Base-by-base conservation (phyloP, 257 asterid genomes). In the Solanum piurae region DNA sequence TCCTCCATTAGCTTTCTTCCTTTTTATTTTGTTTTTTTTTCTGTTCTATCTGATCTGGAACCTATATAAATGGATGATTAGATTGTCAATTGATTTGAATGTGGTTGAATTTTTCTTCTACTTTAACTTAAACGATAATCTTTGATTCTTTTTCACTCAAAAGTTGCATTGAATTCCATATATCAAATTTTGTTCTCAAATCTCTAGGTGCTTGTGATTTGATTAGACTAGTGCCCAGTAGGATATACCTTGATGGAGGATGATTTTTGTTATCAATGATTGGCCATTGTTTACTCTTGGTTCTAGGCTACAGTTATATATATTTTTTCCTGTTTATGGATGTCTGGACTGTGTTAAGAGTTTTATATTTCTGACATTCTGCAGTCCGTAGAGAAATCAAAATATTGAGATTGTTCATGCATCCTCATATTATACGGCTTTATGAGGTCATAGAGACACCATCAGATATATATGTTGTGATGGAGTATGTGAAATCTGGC, bases 381-480 rank as follows among this genome's bases (percentile, higher is more conserved):
- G 95, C 96, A 97, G 99, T 97, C 87, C 92, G 95, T 89, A 94
- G 99, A 86, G 98, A 95, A 89, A 97, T 97, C 77, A 97, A 95
- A 91, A 95, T 97, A 88, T 95, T 98, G 75, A 94, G 98, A 86
- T 85, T 97, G 82, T 97, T 97, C 33, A 98, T 95, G 91, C 98
- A 97, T 90, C 99, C 99, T 40, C 99, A 97, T 90, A 98, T 95
- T 89, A 97, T 97, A 90, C 96, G 99, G 80, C 98, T 97, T 64
- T 97, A 97, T 86, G 98, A 97, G 95, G 98, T 95, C 87, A 94
- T 97, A 86, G 98, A 97, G 92, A 95, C 98, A 72, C 95, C 95
- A 20, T 25, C 95, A 75, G 99, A 95, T 88, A 95, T 95, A 86
- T 95, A 90, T 73, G 98, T 97, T 64, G 95, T 97, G 88, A 95